Evolutionary conservation across 441 rosid species (phyloP), one percentile per base, ranked within the genome.

Genomic region (Euphorbia corollata): DNA sequence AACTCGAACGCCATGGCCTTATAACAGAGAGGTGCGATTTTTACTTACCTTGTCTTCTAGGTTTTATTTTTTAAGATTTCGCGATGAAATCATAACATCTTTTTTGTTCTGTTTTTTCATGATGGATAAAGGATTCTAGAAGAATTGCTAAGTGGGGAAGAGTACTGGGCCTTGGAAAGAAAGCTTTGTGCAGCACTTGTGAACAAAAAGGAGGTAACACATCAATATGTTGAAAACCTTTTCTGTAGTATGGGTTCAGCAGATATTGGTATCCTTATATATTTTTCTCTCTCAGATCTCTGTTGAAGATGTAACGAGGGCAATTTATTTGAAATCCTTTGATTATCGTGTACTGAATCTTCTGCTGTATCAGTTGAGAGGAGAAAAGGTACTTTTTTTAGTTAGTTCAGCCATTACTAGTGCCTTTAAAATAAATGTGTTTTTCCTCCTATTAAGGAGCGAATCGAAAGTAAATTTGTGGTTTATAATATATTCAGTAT

Each of bases 141-240:
- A 74, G 96, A 93, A 80, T 74, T 90, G 65, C 78, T 67, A 63
- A 69, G 61, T 23, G 98, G 97, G 63, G 81, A 79, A 64, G 98
- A 87, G 80, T 92, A 86, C 67, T 92, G 97, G 98, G 78, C 85
- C 67, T 73, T 93, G 68, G 97, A 93, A 79, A 85, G 98, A 84
- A 84, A 81, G 80, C 91, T 90, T 38, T 89, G 98, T 69, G 74
- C 71, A 77, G 88, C 88, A 66, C 81, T 88, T 61, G 70, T 72
- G 62, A 73, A 63, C 64, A 73, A 77, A 76, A 70, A 77, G 15
- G 78, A 77, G 88, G 97, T 93, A 64, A 61, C 59, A 63, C 48
- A 20, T 47, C 61, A 65, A 20, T 9, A 27, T 71, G 62, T 34
- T 11, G n/a, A 45, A 20, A 41, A 63, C 48, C 15, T 43, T 36